Conservation (phyloP, 1,284 basidiomycete genomes). For the Heliocybe sulcata region DNA sequence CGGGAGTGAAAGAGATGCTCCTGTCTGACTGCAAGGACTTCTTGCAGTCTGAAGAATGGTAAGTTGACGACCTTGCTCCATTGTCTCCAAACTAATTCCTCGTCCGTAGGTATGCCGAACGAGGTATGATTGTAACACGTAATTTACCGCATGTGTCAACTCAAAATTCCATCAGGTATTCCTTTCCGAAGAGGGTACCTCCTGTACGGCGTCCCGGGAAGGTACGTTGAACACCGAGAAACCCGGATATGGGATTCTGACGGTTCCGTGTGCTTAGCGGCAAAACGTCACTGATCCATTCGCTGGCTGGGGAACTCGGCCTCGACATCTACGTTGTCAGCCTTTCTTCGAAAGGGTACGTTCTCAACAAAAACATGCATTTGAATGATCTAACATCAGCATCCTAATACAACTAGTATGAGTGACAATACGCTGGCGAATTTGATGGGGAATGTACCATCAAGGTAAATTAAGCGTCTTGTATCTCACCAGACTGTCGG, state of each 20-base stretch:
- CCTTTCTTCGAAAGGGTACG: conserved; percentile 76
- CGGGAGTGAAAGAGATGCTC: conserved; percentile 83
- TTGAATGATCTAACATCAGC: conserved; percentile 1
- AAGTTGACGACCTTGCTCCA: too few species aligned
- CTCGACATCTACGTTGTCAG: conserved; percentile 86
- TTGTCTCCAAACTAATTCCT: conserved; percentile 4
- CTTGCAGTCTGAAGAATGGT: conserved; percentile 77
- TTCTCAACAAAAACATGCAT: conserved; percentile 6
- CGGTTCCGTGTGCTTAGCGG: conserved; percentile 39
- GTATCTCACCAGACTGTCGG: conserved; percentile 8
- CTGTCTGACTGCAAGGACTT: conserved; percentile 81
- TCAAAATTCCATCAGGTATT: conserved; percentile 44
- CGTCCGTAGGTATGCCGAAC: conserved; percentile 68
- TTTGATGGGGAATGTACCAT: conserved; percentile 78
- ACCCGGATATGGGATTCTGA: conserved; percentile 11
- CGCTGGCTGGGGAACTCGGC: conserved; percentile 79
- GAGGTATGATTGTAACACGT: conserved; percentile 37
- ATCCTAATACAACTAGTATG: conserved; percentile 44
- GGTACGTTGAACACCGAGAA: conserved; percentile 32
- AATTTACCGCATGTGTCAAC: not conserved
- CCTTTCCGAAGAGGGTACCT: conserved; percentile 83
- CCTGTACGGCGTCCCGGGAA: conserved; percentile 77
- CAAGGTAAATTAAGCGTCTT: conserved; percentile 43
- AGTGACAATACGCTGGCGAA: conserved; percentile 80
- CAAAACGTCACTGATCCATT: conserved; percentile 80